Percentiles rank a stretch among this genome's conserved stretches.
These are phyloP conservation scores for Diutina neorugosa DNA, from an alignment of 1,139 yeast genomes.

Conservation along the genomic window DNA sequence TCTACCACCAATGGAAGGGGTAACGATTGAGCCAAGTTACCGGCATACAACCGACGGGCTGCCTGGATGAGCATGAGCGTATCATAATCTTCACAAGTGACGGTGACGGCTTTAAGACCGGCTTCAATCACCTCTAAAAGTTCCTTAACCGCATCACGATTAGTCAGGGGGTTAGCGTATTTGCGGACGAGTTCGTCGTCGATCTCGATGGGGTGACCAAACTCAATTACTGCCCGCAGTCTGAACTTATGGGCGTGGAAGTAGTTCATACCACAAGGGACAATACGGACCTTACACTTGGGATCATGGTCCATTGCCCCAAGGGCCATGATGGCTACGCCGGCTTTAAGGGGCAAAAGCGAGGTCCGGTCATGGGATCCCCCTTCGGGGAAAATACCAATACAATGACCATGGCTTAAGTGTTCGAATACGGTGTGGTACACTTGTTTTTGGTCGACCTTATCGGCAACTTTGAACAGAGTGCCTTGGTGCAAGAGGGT, in stretches of 20 bases:
- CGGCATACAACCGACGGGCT: slow-evolving; percentile 79
- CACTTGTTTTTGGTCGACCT: slow-evolving; percentile 75
- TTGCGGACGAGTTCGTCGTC: slow-evolving; percentile 48
- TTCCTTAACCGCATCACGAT: slow-evolving; percentile 31
- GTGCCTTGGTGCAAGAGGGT: slow-evolving; percentile 41
- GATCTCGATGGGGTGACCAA: slow-evolving; percentile 79
- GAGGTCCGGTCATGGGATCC: slow-evolving; percentile 95
- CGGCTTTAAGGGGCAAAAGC: slow-evolving; percentile 84
- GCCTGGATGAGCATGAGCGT: slow-evolving; percentile 89
- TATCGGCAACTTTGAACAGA: slow-evolving; percentile 60
- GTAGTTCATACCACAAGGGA: slow-evolving; percentile 95
- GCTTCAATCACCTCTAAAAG: slow-evolving; percentile 60
- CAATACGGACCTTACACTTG: slow-evolving; percentile 47
- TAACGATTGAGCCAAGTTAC: slow-evolving; percentile 23
- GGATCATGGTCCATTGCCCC: slow-evolving; percentile 49
- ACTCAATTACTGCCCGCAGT: slow-evolving; percentile 88
- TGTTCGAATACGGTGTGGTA: slow-evolving; percentile 76
- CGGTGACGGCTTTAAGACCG: slow-evolving; percentile 80
- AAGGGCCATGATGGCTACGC: slow-evolving; percentile 95
- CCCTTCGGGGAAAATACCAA: slow-evolving; percentile 97
- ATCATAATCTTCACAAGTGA: slow-evolving; percentile 85
- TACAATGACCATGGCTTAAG: slow-evolving; percentile 63
- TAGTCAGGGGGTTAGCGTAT: slow-evolving; percentile 54
- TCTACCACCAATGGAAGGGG: slow-evolving; percentile 81
- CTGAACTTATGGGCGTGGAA: slow-evolving; percentile 93